Conservation (phyloP, 2,329 filamentous ascomycete genomes). For the Fonsecaea pedrosoi region DNA sequence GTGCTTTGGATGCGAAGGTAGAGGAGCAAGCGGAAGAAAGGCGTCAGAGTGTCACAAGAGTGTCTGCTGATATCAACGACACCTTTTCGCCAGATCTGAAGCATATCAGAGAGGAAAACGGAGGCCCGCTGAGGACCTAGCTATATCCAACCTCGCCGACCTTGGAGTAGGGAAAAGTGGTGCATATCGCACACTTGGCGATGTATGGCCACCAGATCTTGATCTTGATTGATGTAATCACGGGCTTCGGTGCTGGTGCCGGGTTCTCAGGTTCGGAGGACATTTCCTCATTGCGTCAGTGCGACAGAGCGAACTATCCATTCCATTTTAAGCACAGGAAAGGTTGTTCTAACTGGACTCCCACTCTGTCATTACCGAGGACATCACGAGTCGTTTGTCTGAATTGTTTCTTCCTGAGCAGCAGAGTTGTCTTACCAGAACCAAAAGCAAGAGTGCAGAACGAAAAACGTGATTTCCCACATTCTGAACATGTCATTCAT, state of each 20-base stretch:
- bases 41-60: constrained; percentile 18
- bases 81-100: constrained; percentile 15
- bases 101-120: background rate
- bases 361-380: background rate
- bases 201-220: background rate
- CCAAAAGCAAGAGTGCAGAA: background rate
- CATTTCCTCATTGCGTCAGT: background rate
- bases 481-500: background rate
- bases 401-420: background rate
- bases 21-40: constrained; percentile 9
- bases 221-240: background rate
- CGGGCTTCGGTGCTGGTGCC: background rate
- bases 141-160: background rate
- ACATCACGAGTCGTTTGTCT: background rate
- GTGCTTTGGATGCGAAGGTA: background rate
- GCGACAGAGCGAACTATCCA: background rate
- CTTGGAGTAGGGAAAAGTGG: background rate
- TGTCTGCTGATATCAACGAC: constrained; percentile 13
- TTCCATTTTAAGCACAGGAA: background rate
- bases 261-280: background rate
- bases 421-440: background rate
- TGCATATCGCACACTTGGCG: background rate
- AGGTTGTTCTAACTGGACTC: background rate
- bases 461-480: background rate
- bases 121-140: background rate